Base-by-base conservation (phyloP, 2,329 filamentous ascomycete species). In the Pseudogymnoascus destructans region DNA sequence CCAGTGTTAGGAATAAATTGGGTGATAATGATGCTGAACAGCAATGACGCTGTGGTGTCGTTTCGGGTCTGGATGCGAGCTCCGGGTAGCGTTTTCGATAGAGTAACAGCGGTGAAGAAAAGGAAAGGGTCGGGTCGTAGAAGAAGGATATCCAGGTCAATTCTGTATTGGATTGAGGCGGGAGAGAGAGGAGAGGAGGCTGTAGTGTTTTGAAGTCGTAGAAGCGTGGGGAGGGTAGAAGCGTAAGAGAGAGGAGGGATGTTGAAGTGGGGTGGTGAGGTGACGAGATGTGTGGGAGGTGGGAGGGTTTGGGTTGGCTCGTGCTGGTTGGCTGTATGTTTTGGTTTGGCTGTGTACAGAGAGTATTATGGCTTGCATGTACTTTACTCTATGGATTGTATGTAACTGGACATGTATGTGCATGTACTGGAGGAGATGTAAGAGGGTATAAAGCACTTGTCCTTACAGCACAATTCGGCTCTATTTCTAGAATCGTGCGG, bases 231-330 rank as follows among this genome's bases (percentile, higher is more conserved):
- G 15, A n/a, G 25, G 9, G 46, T 52, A 30, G 25, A 19, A 52
- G 25, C n/a, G 46, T 52, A 32, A 52, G 46, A 32, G 46, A 52
- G 46, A 25, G 46, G 46, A 52, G 46, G 46, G 46, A 52, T 52
- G 46, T 19, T 52, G 25, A 52, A 52, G 46, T 52, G 46, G 46
- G 46, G 46, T 52, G 46, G 46, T 30, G 46, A 52, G 46, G 46
- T 52, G 25, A 52, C 46, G 46, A 52, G 46, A 52, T 25, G 46
- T 52, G 46, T 52, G 46, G 46, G 46, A 52, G 46, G 46, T 52
- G 46, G 46, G 46, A 52, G 46, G 46, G 46, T 52, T 52, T 52
- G 46, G 46, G 46, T 52, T 52, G 46, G 46, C 25, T 52, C 46
- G 46, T 52, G 46, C 46, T 30, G 42, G 42, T 52, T 52, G 42